Evolutionary conservation across 2,329 filamentous ascomycete genomes (phyloP).

Genomic region (Calonectria pauciramosa): DNA sequence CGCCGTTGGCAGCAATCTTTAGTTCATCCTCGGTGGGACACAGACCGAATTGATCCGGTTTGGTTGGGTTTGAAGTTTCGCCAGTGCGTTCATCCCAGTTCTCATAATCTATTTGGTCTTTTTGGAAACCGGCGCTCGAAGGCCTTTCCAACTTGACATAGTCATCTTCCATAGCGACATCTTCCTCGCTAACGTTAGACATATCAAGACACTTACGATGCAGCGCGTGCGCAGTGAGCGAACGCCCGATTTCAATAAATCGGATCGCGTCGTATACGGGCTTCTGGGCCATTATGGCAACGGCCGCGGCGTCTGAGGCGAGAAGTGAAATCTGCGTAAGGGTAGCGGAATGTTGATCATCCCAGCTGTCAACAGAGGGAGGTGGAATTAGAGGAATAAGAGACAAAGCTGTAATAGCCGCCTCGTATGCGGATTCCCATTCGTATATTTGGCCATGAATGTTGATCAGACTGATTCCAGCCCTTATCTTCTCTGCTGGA

Average conservation of each 20-base stretch:
- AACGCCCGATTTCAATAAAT: neutral
- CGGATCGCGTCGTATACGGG: neutral
- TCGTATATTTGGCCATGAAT: neutral
- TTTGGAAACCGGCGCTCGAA: neutral
- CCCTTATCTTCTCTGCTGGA: neutral
- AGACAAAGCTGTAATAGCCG: neutral
- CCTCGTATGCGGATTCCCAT: neutral
- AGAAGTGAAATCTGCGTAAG: neutral
- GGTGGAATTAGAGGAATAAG: neutral
- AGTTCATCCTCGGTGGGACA: neutral
- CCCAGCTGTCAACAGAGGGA: neutral
- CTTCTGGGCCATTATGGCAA: neutral
- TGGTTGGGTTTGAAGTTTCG: neutral
- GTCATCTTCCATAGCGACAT: neutral
- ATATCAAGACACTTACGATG: neutral
- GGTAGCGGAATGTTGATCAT: neutral
- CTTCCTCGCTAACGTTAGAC: neutral
- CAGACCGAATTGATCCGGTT: neutral
- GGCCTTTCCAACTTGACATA: neutral
- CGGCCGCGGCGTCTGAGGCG: neutral
- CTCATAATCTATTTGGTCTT: neutral
- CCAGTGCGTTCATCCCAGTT: neutral
- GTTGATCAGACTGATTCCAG: neutral
- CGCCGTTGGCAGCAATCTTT: neutral
- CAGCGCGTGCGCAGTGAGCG: neutral